Percentiles rank a stretch among this genome's conserved stretches.
Evolutionary conservation across 1,139 yeast species (phyloP).

Genomic region (Scheffersomyces titani): DNA sequence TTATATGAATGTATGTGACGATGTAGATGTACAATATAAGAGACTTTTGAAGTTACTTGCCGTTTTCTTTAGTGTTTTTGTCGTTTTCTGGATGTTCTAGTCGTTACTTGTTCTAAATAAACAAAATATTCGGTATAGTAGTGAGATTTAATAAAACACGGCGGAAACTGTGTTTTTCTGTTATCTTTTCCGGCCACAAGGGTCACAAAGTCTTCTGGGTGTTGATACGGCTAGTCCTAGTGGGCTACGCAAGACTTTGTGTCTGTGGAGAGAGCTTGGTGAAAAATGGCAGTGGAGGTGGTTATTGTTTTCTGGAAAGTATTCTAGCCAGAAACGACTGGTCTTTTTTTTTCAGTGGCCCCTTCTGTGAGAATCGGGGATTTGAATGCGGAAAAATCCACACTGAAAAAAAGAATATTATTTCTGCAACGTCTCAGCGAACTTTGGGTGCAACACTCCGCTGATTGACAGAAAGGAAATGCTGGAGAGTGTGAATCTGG

Average conservation of each 20-base stretch:
- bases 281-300: background rate
- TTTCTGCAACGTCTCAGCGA: background rate
- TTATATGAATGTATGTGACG: background rate
- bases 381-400: background rate
- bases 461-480: background rate
- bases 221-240: background rate
- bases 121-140: background rate
- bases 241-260: background rate
- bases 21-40: background rate
- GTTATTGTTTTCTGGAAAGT: background rate
- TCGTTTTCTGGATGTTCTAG: background rate
- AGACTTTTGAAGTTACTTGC: background rate
- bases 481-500: too few relatives aligned
- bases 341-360: background rate
- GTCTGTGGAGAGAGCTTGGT: background rate
- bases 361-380: background rate
- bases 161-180: background rate
- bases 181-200: background rate
- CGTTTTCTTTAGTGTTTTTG: background rate
- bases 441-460: background rate
- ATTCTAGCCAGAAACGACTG: background rate
- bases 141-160: background rate
- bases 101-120: background rate
- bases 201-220: background rate
- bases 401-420: background rate